Evolutionary conservation across 306 rosid genomes (phyloP), one percentile per base, ranked within the genome.

Genomic region (Sicyos baderoa): DNA sequence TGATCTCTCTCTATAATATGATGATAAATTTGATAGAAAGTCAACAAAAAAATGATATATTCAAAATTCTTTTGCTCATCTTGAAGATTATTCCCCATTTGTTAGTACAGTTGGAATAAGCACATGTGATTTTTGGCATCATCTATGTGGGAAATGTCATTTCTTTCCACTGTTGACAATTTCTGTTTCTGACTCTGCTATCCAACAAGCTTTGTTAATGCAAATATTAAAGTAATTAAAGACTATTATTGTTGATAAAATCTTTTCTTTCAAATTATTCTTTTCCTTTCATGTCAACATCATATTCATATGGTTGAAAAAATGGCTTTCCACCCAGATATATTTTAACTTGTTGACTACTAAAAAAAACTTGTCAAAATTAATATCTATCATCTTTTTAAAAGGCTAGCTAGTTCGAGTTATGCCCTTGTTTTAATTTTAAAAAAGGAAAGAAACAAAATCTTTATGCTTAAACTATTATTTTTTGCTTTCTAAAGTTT

Each of bases 121-220:
- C 5, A 35, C 67, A 61, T 40, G 69, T 42, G 69, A 42, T 63
- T 18, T 63, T 63, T 63, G 69, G 69, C 69, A 63, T 63, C 69
- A 40, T 62, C 12, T 63, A 5, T 42, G 52, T 42, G 51, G 32
- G 69, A 63, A 63, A 63, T 42, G 69, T 63, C 69, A 63, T 42
- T 63, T 63, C 69, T 11, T 63, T 63, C 17, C 52, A 63, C 69
- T 63, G 69, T 40, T 37, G 7, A 11, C 47, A 1, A 1, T 35
- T 21, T 15, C 68, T 32, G 25, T 35, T 35, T 17, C 48, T 60
- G 48, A 60, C 67, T 32, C 12, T 57, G 63, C 42, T 25, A 57
- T 57, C 65, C 65, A 58, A 58, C 65, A 58, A 58, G 17, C 44
- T 58, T 27, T 13, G 21, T 58, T 27, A 29, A 22, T 15, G 12